Percentiles rank a stretch among this genome's conserved stretches.
Conservation (phyloP, 768 basidiomycete genomes). For the Aureoboletus auriporus region DNA sequence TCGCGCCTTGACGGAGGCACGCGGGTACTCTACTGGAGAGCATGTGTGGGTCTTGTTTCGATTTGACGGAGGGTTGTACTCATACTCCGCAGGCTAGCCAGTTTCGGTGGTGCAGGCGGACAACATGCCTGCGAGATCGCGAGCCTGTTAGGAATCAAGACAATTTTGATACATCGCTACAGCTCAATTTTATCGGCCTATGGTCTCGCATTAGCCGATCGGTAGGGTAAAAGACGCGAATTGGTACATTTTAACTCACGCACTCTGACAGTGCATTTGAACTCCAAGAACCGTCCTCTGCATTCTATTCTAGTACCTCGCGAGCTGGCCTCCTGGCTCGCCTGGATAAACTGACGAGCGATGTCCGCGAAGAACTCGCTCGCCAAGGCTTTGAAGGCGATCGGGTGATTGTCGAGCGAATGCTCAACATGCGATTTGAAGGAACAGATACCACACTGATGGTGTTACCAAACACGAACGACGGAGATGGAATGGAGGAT, state of each 20-base stretch:
- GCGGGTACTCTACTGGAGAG: conserved; percentile 76
- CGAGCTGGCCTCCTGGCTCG: conserved; percentile 53
- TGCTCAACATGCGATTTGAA: conserved; percentile 91
- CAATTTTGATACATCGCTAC: conserved; percentile 84
- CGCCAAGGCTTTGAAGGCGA: conserved; percentile 78
- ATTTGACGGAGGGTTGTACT: not conserved
- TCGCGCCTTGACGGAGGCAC: conserved; percentile 83
- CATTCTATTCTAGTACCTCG: conserved; percentile 64
- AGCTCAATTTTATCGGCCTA: conserved; percentile 93
- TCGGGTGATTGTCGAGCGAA: conserved; percentile 71
- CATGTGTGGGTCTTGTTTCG: conserved; percentile 46
- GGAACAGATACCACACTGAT: conserved; percentile 93
- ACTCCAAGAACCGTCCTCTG: conserved; percentile 85
- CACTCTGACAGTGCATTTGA: conserved; percentile 65
- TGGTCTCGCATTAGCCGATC: conserved; percentile 87
- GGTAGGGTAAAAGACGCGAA: conserved; percentile 30
- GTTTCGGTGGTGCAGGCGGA: conserved; percentile 88
- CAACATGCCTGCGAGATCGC: conserved; percentile 96
- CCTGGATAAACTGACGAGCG: conserved; percentile 61
- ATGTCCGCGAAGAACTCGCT: conserved; percentile 63
- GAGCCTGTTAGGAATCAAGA: conserved; percentile 77
- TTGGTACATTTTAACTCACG: not conserved
- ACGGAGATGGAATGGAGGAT: conserved; percentile 59
- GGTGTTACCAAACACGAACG: conserved; percentile 55
- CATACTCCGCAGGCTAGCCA: conserved; percentile 53